Conservation (phyloP, 1,139 yeast species). For the Yamadazyma buinensis region DNA sequence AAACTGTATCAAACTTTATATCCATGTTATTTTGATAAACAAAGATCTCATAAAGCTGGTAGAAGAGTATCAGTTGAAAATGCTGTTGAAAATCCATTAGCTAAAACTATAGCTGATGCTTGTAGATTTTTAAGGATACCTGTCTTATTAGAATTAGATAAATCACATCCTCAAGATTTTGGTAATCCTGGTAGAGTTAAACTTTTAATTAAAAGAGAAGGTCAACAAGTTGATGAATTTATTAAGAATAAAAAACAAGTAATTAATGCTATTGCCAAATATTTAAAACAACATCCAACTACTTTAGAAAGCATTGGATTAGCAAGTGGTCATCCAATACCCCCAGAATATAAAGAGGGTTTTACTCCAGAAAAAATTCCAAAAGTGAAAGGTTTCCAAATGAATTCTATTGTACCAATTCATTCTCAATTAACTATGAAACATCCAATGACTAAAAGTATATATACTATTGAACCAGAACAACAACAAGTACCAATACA, state of each 20-base stretch:
- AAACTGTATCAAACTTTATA: constrained; percentile 70
- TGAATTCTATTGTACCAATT: constrained; percentile 84
- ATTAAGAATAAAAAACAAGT: constrained; percentile 64
- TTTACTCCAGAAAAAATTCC: constrained; percentile 66
- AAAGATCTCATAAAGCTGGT: constrained; percentile 75
- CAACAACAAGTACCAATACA: constrained; percentile 31
- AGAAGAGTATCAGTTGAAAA: constrained; percentile 64
- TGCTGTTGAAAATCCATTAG: constrained; percentile 86
- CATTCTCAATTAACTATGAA: constrained; percentile 77
- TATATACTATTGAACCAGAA: constrained; percentile 57
- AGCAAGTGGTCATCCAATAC: constrained; percentile 51
- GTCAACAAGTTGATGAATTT: constrained; percentile 35
- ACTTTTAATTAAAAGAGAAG: constrained; percentile 55
- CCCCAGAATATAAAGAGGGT: constrained; percentile 51
- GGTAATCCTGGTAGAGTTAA: constrained; percentile 96
- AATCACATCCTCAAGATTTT: constrained; percentile 93
- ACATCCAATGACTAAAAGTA: constrained; percentile 75
- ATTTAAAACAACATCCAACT: constrained; percentile 67
- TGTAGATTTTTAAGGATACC: constrained; percentile 49
- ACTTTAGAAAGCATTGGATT: constrained; percentile 58
- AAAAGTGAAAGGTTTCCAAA: constrained; percentile 73
- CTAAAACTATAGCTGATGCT: constrained; percentile 73
- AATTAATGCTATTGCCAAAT: constrained; percentile 57
- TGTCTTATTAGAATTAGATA: constrained; percentile 67
- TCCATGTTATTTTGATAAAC: constrained; percentile 88